phyloP scores from a whole-genome alignment of 768 basidiomycete genomes.

The Lactifluus subvellereus region DNA sequence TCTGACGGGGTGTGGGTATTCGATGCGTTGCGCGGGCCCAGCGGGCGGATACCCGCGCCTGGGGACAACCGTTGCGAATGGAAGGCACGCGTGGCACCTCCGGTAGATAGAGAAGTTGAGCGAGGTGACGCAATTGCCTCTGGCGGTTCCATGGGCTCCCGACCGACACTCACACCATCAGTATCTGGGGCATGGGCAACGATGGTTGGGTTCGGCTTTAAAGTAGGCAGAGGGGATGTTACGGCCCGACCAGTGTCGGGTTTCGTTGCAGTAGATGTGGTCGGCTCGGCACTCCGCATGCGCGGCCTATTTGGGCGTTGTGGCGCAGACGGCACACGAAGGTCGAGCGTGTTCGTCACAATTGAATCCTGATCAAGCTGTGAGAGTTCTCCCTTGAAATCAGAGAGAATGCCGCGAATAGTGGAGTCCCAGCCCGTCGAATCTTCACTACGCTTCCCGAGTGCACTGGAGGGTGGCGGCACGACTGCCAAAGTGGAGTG shows the following conservation, averaged over 20 bases:
- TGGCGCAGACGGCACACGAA: conserved; percentile 60
- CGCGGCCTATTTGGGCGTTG: conserved; percentile 22
- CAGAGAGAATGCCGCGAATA: conserved; percentile 58
- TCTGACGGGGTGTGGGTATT: conserved; percentile 32
- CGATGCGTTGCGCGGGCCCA: conserved; percentile 27
- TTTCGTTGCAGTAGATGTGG: not conserved
- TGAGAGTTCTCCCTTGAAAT: conserved; percentile 68
- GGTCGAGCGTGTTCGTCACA: conserved; percentile 47
- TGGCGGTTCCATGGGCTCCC: not conserved
- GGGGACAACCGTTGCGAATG: conserved; percentile 17
- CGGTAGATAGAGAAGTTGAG: not conserved
- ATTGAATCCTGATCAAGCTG: conserved; percentile 49
- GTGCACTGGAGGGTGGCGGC: conserved; percentile 36
- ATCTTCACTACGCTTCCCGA: conserved; percentile 32
- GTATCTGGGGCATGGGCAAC: conserved; percentile 19
- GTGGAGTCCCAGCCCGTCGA: conserved; percentile 40
- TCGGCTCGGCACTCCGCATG: conserved; percentile 26
- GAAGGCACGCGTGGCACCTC: conserved; percentile 21
- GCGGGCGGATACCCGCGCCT: conserved; percentile 23
- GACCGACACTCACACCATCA: not conserved
- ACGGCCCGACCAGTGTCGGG: not conserved
- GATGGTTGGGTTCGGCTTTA: conserved; percentile 16
- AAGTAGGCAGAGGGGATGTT: conserved; percentile 8
- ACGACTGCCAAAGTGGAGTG: conserved; percentile 35
- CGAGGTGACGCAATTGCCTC: not conserved